Evolutionary conservation across 164 flowering plant species (phyloP), one percentile per base, ranked within the genome.

Genomic region (Vitis labrusca): DNA sequence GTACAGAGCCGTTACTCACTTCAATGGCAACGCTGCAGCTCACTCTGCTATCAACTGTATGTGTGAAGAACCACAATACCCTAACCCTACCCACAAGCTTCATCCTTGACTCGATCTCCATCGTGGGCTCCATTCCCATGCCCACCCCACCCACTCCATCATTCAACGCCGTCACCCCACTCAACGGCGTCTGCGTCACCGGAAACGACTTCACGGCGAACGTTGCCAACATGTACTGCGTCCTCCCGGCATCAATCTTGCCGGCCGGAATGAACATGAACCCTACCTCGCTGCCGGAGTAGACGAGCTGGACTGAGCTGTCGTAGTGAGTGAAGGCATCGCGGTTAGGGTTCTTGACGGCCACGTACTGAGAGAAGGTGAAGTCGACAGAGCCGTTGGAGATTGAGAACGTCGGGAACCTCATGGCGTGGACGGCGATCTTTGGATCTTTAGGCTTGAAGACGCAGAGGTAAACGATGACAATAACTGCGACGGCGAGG

Each of bases 321-420:
- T 78, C 84, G 73, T 81, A 78, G 74, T 80, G 83, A 6, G 77
- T 65, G 77, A 80, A 77, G 9, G 63, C 60, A 64, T 69, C 78
- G 12, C 77, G 73, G 75, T 80, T 80, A 14, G 83, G 83, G 77
- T 80, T 80, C 10, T 29, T 70, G 64, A 80, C 79, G 68, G 83
- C 53, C 66, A 66, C 74, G 67, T 56, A 70, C 61, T 77, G 81
- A 65, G 61, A 75, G 81, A 71, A 72, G 70, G 80, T 75, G 75
- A 77, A 80, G 75, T 75, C 75, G 59, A 73, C 77, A 62, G 76
- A 67, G 79, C 56, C 67, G 70, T 75, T 73, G 67, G 70, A 10
- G 75, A 67, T 11, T 14, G 79, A 61, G 68, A 77, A 80, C 0
- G 83, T 29, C 5, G 83, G 83, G 76, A 80, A 70, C 48, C 49